Conservation (phyloP, 2,329 filamentous ascomycete genomes). For the Neoscytalidium dimidiatum region DNA sequence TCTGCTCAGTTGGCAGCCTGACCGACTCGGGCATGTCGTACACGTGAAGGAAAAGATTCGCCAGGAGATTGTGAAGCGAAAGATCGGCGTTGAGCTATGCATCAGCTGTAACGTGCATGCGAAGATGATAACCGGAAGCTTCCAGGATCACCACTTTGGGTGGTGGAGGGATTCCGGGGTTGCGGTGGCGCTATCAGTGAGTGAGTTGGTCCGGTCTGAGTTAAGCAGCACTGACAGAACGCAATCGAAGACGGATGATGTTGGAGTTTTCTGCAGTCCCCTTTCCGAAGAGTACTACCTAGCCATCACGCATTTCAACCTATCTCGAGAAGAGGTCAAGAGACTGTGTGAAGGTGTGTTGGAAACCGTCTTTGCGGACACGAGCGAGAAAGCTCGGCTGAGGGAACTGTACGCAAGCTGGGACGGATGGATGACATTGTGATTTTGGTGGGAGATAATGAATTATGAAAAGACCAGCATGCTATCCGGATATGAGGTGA, state of each 20-base stretch:
- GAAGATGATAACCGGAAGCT: constrained; percentile 68
- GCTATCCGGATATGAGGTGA: neutral
- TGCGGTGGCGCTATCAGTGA: constrained; percentile 65
- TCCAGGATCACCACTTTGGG: constrained; percentile 73
- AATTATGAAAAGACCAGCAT: neutral
- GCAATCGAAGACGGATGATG: constrained; percentile 70
- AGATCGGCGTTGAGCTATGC: constrained; percentile 72
- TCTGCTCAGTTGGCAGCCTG: constrained; percentile 66
- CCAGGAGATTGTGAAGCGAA: constrained; percentile 53
- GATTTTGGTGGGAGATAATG: neutral
- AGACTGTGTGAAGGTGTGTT: constrained; percentile 62
- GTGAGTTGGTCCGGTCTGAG: constrained; percentile 36
- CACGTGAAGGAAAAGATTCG: constrained; percentile 66
- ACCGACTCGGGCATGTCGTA: constrained; percentile 77
- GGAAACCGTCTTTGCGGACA: constrained; percentile 66
- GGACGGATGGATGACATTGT: constrained; percentile 3
- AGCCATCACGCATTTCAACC: constrained; percentile 68
- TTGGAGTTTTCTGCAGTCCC: constrained; percentile 76
- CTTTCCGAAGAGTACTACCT: constrained; percentile 77
- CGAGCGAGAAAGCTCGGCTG: constrained; percentile 62
- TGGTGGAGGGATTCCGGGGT: constrained; percentile 64
- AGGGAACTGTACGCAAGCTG: constrained; percentile 5
- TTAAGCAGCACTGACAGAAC: constrained; percentile 22
- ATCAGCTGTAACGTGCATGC: constrained; percentile 80
- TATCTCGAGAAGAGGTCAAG: constrained; percentile 53